These are phyloP conservation scores for Articulospora tetracladia DNA, from an alignment of 495 filamentous ascomycete species.

Conservation along the genomic window DNA sequence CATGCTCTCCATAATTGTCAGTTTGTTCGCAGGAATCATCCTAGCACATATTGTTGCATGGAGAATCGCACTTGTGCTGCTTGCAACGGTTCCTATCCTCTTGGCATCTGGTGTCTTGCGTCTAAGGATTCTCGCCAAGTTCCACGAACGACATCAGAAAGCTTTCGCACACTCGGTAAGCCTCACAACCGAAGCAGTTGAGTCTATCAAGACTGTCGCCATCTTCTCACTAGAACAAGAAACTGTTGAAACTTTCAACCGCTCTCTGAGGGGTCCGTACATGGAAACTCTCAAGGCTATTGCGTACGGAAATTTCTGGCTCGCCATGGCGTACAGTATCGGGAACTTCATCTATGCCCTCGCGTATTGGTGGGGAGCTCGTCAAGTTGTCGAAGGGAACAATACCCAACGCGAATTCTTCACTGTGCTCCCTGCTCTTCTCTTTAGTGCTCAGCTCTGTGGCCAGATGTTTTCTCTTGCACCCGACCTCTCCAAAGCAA, in stretches of 20 bases:
- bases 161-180: conserved; percentile 47
- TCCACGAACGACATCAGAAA: conserved; percentile 53
- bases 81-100: conserved; percentile 50
- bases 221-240: conserved; percentile 46
- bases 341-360: conserved; percentile 58
- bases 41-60: conserved; percentile 59
- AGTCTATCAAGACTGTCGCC: conserved; percentile 53
- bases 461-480: conserved; percentile 62
- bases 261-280: conserved; percentile 34
- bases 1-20: conserved; percentile 34
- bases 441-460: conserved; percentile 36
- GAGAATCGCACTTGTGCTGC: conserved; percentile 56
- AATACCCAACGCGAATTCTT: conserved; percentile 60
- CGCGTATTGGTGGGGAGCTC: conserved; percentile 66
- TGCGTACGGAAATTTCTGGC: conserved; percentile 47
- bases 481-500: conserved; percentile 56
- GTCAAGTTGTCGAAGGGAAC: conserved; percentile 47
- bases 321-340: conserved; percentile 48
- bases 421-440: conserved; percentile 56
- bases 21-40: conserved; percentile 41
- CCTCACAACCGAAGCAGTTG: conserved; percentile 50
- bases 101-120: conserved; percentile 53
- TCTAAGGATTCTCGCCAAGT: conserved; percentile 41
- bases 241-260: conserved; percentile 36
- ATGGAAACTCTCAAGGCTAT: conserved; percentile 27